Base-by-base conservation (phyloP, 139 green algal species). In the Pleodorina starrii region DNA sequence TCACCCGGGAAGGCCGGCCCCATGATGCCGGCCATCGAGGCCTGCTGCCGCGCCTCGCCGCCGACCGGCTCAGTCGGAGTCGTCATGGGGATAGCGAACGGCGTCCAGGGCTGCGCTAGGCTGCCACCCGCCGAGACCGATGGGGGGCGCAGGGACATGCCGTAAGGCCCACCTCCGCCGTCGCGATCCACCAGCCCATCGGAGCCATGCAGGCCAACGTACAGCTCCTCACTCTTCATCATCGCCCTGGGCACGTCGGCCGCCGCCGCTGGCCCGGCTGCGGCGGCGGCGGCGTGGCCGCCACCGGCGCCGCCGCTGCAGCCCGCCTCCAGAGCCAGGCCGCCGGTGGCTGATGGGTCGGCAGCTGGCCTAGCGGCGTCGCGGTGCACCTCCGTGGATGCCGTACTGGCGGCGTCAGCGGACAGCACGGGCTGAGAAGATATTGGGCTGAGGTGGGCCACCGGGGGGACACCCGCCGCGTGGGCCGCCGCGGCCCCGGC, bases 71-170 rank as follows among this genome's bases (percentile, higher is more conserved):
- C 48, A 57, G 48, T 21, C 48, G 48, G 10, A 10, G 48, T 57
- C 48, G 48, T 57, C 59, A 73, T 73, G 63, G 63, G 36, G 36
- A 76, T 82, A 5, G 74, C 74, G 43, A 82, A 82, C 12, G 74
- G 74, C 14, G 74, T 82, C 74, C 74, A 82, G 12, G 42, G 44
- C 29, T 63, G 74, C 44, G 44, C 9, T 25, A 23, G 44, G 43
- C 38, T 36, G 17, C 42, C 72, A 2, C 32, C 17, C 32, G 32
- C 25, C 32, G 68, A 27, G 14, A 32, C 63, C 21, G 63, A 73
- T 9, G 63, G 63, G 21, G 35, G 21, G 11, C 63, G 63, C 63
- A 73, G 63, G 27, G 63, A 66, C 54, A 66, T 32, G 54, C 54
- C 54, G 54, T 66, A 66, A 21, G 54, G 54, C 25, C 21, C 54